Evolutionary conservation across 306 rosid genomes (phyloP).

Genomic region (Coriaria nepalensis): DNA sequence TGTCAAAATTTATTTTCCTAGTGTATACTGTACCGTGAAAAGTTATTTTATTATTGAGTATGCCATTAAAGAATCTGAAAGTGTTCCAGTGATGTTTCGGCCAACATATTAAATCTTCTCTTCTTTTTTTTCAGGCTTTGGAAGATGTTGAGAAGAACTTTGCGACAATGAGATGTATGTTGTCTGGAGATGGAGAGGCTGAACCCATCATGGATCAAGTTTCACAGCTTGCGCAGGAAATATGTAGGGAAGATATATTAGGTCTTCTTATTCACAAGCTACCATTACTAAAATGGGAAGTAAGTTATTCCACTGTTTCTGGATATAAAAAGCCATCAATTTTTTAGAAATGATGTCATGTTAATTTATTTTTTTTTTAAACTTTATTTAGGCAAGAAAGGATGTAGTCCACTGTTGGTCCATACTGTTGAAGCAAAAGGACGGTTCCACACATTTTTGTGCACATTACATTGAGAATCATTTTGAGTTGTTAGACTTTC

Average conservation of each 20-base stretch:
- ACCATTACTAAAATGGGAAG: slow-evolving; percentile 88
- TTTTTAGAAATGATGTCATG: slow-evolving; percentile 15
- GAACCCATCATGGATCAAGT: slow-evolving; percentile 74
- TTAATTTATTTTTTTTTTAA: neutral
- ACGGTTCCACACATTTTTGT: slow-evolving; percentile 49
- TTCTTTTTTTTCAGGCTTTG: slow-evolving; percentile 42
- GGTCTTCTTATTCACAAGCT: slow-evolving; percentile 66
- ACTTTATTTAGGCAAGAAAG: slow-evolving; percentile 69
- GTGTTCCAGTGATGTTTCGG: too few relatives aligned
- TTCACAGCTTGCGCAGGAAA: slow-evolving; percentile 58
- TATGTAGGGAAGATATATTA: slow-evolving; percentile 76
- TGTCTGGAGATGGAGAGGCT: slow-evolving; percentile 77
- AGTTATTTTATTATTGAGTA: too few relatives aligned
- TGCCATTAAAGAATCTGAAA: too few relatives aligned
- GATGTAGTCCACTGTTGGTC: slow-evolving; percentile 86
- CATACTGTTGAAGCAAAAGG: slow-evolving; percentile 68
- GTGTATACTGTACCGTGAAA: too few relatives aligned
- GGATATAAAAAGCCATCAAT: too few relatives aligned
- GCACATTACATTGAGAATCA: slow-evolving; percentile 67
- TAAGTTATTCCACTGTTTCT: slow-evolving; percentile 28
- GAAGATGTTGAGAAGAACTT: slow-evolving; percentile 96
- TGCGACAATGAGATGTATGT: slow-evolving; percentile 61
- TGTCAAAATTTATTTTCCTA: too few relatives aligned
- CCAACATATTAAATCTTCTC: slow-evolving; percentile 9
- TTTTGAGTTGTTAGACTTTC: slow-evolving; percentile 64